phyloP scores from a whole-genome alignment of 805 yeast genomes.

The Metschnikowia koreensis region DNA sequence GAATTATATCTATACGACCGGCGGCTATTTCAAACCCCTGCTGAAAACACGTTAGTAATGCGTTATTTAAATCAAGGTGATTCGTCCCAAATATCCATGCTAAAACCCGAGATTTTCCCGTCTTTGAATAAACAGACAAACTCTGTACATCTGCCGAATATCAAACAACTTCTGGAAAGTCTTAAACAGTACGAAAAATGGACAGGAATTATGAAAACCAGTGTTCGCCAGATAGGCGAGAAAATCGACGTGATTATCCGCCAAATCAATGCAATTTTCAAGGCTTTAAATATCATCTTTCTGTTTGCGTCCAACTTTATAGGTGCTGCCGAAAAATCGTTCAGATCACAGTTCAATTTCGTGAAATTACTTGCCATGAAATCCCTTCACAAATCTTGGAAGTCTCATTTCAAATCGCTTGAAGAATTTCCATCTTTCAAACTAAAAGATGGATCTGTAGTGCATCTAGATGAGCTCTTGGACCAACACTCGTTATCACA shows the following conservation, averaged over 20 bases:
- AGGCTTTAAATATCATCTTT: slow-evolving; percentile 45
- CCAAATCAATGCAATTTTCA: slow-evolving; percentile 43
- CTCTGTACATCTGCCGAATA: background rate
- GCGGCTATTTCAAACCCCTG: slow-evolving; percentile 44
- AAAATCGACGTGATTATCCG: slow-evolving; percentile 25
- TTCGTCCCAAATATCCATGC: background rate
- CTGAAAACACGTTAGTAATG: slow-evolving; percentile 6
- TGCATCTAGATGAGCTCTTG: slow-evolving; percentile 34
- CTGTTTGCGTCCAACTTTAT: slow-evolving; percentile 51
- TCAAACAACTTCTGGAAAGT: slow-evolving; percentile 2
- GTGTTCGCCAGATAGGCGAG: slow-evolving; percentile 34
- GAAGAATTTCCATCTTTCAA: slow-evolving; percentile 36
- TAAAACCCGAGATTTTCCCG: slow-evolving; percentile 1
- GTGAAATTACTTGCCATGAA: slow-evolving; percentile 39
- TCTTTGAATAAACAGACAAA: background rate
- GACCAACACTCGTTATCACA: slow-evolving; percentile 25
- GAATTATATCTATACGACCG: slow-evolving; percentile 66
- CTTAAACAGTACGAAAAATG: slow-evolving; percentile 48
- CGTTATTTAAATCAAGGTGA: slow-evolving; percentile 10
- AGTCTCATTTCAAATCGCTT: slow-evolving; percentile 31
- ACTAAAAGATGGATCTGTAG: slow-evolving; percentile 26
- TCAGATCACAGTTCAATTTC: slow-evolving; percentile 37
- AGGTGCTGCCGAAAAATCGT: slow-evolving; percentile 47
- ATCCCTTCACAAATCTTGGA: slow-evolving; percentile 40
- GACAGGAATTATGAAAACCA: slow-evolving; percentile 47